phyloP scores from a whole-genome alignment of 1,284 basidiomycete genomes.

The Trichosporon sp. region DNA sequence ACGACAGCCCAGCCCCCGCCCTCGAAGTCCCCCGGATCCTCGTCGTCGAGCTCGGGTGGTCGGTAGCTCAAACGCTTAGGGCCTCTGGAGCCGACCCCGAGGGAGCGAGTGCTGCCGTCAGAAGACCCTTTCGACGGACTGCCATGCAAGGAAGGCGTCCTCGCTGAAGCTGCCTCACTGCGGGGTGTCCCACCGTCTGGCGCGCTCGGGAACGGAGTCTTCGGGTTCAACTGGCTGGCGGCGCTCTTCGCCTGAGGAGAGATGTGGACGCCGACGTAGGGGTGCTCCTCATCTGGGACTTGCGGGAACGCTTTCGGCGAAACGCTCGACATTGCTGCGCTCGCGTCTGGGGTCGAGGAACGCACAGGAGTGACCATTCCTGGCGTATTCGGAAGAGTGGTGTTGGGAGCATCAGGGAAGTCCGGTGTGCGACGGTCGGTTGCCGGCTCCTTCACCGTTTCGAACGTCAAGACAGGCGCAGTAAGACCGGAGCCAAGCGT shows the following conservation, averaged over 20 bases:
- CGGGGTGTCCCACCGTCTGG: conserved; percentile 11
- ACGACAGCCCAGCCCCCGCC: conserved; percentile 54
- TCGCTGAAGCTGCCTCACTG: neutral
- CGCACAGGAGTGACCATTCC: conserved; percentile 11
- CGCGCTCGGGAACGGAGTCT: conserved; percentile 12
- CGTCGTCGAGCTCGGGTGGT: conserved; percentile 51
- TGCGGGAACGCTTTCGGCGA: conserved; percentile 40
- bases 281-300: conserved; percentile 52
- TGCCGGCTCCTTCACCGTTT: conserved; percentile 16
- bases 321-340: neutral
- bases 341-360: conserved; percentile 5
- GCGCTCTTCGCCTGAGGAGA: conserved; percentile 27
- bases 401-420: conserved; percentile 19
- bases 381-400: conserved; percentile 17
- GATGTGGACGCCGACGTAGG: conserved; percentile 50
- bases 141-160: neutral
- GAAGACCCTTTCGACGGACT: conserved; percentile 16
- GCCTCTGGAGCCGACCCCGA: conserved; percentile 2
- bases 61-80: conserved; percentile 26
- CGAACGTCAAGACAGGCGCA: conserved; percentile 5
- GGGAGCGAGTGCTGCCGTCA: conserved; percentile 9
- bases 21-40: conserved; percentile 54
- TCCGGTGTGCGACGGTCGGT: conserved; percentile 12
- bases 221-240: neutral
- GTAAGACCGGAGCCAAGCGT: conserved; percentile 10